Percentiles rank a stretch among this genome's conserved stretches.
Conservation (phyloP, 2,329 filamentous ascomycete genomes). For the Diplodia seriata region DNA sequence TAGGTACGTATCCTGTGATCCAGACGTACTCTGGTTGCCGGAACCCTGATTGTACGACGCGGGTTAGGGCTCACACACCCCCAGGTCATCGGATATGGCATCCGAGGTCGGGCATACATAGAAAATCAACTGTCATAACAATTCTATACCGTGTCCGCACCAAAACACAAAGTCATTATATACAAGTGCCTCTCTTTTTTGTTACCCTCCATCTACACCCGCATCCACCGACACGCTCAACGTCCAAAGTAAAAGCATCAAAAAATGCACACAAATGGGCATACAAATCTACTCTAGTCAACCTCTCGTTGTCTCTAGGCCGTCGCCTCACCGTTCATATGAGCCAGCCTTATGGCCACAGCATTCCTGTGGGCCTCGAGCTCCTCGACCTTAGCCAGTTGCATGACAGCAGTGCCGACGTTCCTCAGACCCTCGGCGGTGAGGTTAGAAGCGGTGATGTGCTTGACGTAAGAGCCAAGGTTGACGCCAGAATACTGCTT, state of each 20-base stretch:
- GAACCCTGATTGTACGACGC: no score
- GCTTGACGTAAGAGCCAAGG: constrained; percentile 93
- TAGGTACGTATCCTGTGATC: no score
- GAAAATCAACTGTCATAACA: background rate
- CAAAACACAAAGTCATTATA: constrained; percentile 18
- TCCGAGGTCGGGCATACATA: background rate
- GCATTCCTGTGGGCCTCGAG: constrained; percentile 88
- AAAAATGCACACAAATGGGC: background rate
- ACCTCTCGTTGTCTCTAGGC: background rate
- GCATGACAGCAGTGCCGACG: constrained; percentile 90
- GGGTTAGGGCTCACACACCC: no score
- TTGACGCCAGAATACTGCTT: constrained; percentile 99
- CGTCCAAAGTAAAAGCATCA: background rate
- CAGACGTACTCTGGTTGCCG: no score
- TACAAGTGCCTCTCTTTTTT: constrained; percentile 21
- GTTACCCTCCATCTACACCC: background rate
- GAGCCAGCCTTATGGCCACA: constrained; percentile 67
- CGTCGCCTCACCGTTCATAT: constrained; percentile 18
- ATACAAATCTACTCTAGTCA: background rate
- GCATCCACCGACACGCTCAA: background rate
- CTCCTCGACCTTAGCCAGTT: constrained; percentile 91
- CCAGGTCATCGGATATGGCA: no score
- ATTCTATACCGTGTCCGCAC: constrained; percentile 20
- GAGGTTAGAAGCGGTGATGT: constrained; percentile 93
- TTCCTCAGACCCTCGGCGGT: constrained; percentile 84